Conservation (phyloP, 2,329 filamentous ascomycete genomes). For the Pestalotiopsis sp. region DNA sequence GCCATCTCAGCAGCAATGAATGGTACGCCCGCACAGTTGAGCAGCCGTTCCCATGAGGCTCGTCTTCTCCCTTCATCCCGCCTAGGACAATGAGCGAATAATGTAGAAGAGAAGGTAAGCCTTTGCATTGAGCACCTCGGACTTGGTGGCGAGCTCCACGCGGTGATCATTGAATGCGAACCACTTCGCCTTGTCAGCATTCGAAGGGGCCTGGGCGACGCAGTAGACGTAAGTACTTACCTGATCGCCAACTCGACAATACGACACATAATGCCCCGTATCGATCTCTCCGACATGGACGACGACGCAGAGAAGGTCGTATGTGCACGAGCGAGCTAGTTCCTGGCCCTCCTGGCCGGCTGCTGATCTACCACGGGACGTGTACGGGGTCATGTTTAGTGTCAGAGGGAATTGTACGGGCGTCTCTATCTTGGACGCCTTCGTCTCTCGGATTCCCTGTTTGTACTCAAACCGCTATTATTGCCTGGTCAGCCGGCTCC, state of each 20-base stretch:
- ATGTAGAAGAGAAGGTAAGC: conserved; percentile 93
- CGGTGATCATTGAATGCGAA: conserved; percentile 96
- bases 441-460: conserved; percentile 63
- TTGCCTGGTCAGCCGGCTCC: conserved; percentile 1
- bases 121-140: conserved; percentile 82
- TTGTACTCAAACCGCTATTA: conserved; percentile 72
- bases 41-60: background rate
- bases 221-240: conserved; percentile 37
- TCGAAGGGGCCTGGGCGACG: background rate
- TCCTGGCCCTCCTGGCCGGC: conserved; percentile 56
- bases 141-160: conserved; percentile 80
- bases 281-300: conserved; percentile 94
- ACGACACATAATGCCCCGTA: conserved; percentile 87
- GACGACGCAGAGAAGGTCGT: conserved; percentile 86
- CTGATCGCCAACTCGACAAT: conserved; percentile 78
- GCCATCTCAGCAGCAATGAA: background rate
- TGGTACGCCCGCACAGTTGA: background rate
- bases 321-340: conserved; percentile 69
- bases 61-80: background rate
- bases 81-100: conserved; percentile 60
- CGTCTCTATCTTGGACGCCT: conserved; percentile 85
- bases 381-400: conserved; percentile 90
- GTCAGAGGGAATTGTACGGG: conserved; percentile 83
- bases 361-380: conserved; percentile 62
- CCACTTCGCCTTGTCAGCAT: conserved; percentile 61